phyloP scores from a whole-genome alignment of 305 asterid genomes.

The Striga hermonthica region DNA sequence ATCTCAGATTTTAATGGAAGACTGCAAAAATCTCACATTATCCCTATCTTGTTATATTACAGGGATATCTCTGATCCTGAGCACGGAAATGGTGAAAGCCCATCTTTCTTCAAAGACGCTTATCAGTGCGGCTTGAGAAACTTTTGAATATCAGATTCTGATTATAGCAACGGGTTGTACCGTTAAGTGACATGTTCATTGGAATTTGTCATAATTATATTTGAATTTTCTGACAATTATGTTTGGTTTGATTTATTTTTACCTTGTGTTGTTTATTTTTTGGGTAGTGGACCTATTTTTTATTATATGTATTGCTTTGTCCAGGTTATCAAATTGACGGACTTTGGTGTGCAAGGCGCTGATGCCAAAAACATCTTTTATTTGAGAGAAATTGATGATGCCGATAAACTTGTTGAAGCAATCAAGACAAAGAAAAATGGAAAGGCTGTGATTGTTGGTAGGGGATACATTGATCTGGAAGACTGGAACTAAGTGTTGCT shows the following conservation, averaged over 20 bases:
- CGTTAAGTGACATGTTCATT: conserved; percentile 43
- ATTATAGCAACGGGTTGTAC: conserved; percentile 87
- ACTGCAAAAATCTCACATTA: conserved; percentile 27
- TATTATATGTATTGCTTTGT: conserved; percentile 25
- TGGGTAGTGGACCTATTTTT: conserved; percentile 23
- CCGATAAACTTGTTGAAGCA: conserved; percentile 87
- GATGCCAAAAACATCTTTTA: conserved; percentile 87
- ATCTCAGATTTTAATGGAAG: conserved; percentile 1
- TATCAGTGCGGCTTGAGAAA: conserved; percentile 65
- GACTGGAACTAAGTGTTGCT: conserved; percentile 97
- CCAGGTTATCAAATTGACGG: conserved; percentile 75
- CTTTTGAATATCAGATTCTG: conserved; percentile 57
- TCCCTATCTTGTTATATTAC: conserved; percentile 35
- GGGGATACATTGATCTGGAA: conserved; percentile 98
- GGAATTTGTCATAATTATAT: conserved; percentile 11
- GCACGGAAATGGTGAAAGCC: conserved; percentile 82
- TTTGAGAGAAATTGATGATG: conserved; percentile 89
- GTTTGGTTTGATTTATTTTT: no score
- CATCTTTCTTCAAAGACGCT: conserved; percentile 85
- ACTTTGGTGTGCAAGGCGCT: conserved; percentile 86
- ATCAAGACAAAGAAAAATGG: conserved; percentile 75
- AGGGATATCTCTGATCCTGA: conserved; percentile 85
- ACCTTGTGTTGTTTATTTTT: not conserved
- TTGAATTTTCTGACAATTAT: not conserved
- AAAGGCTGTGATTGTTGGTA: conserved; percentile 90